Conservation (phyloP, 148 eudicot genomes). For the Chenopodium formosanum region DNA sequence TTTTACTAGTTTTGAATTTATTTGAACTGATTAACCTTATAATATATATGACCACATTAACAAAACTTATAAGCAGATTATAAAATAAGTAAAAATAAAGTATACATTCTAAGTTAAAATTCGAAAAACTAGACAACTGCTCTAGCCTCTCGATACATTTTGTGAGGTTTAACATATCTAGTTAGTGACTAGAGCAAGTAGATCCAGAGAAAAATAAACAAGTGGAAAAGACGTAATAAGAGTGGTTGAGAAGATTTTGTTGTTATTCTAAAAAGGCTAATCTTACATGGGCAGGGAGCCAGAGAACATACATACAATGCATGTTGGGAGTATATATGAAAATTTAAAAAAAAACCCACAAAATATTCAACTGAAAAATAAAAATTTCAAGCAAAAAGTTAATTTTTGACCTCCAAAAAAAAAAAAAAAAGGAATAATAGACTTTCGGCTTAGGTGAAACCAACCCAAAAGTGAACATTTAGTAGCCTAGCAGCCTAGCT, state of each 20-base stretch:
- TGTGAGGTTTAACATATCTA: no score
- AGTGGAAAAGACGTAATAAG: conserved; percentile 13
- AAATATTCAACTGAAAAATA: not conserved
- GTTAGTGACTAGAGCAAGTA: not conserved
- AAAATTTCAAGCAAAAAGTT: conserved; percentile 17
- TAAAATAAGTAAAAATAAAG: no score
- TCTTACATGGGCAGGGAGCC: conserved; percentile 23
- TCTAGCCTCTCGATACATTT: no score
- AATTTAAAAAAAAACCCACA: not conserved
- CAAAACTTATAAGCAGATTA: no score
- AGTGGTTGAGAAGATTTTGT: conserved; percentile 36
- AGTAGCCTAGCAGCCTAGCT: not conserved
- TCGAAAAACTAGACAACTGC: no score
- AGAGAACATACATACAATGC: not conserved
- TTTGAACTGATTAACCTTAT: no score
- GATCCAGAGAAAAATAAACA: not conserved
- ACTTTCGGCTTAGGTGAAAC: not conserved
- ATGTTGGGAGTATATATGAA: conserved; percentile 24
- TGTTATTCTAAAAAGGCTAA: conserved; percentile 37
- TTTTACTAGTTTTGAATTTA: no score
- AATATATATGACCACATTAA: no score
- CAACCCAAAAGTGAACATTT: conserved; percentile 2
- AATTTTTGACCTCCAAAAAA: conserved; percentile 18
- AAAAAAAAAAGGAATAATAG: not conserved
- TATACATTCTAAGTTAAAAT: no score